phyloP scores from a whole-genome alignment of 495 filamentous ascomycete species.

The Clohesyomyces aquaticus region DNA sequence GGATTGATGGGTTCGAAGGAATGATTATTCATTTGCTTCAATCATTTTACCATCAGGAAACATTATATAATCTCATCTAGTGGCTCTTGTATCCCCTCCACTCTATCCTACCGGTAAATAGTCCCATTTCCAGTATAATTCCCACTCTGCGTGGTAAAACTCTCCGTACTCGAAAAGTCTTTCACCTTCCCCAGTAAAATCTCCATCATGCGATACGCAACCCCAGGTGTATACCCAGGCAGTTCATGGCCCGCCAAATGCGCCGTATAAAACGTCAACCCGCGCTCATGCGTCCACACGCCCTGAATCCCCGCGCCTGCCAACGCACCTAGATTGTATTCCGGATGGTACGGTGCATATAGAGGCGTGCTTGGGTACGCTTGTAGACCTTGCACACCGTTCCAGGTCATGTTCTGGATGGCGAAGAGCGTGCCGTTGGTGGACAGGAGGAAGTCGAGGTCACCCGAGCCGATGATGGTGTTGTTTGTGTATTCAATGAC shows the following conservation, averaged over 20 bases:
- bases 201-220: slow-evolving; percentile 41
- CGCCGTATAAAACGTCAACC: slow-evolving; percentile 59
- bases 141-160: slow-evolving; percentile 35
- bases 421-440: slow-evolving; percentile 69
- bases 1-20: too few species aligned
- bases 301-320: slow-evolving; percentile 65
- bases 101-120: slow-evolving; percentile 22
- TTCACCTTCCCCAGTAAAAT: slow-evolving; percentile 41
- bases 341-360: slow-evolving; percentile 66
- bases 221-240: slow-evolving; percentile 37
- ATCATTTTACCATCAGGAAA: too few species aligned
- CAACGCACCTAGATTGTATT: slow-evolving; percentile 46
- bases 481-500: slow-evolving; percentile 43
- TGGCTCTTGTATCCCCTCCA: too few species aligned
- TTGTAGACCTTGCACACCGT: slow-evolving; percentile 67
- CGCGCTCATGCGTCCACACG: slow-evolving; percentile 65
- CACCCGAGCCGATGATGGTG: slow-evolving; percentile 63
- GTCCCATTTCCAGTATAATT: slow-evolving; percentile 37
- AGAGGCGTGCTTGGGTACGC: slow-evolving; percentile 59
- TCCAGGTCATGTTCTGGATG: slow-evolving; percentile 86
- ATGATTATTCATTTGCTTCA: too few species aligned
- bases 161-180: slow-evolving; percentile 29
- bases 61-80: too few species aligned
- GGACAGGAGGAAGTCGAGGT: slow-evolving; percentile 63
- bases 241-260: slow-evolving; percentile 39